Evolutionary conservation across 2,329 filamentous ascomycete genomes (phyloP), one percentile per base, ranked within the genome.

Genomic region (Plenodomus tracheiphilus): DNA sequence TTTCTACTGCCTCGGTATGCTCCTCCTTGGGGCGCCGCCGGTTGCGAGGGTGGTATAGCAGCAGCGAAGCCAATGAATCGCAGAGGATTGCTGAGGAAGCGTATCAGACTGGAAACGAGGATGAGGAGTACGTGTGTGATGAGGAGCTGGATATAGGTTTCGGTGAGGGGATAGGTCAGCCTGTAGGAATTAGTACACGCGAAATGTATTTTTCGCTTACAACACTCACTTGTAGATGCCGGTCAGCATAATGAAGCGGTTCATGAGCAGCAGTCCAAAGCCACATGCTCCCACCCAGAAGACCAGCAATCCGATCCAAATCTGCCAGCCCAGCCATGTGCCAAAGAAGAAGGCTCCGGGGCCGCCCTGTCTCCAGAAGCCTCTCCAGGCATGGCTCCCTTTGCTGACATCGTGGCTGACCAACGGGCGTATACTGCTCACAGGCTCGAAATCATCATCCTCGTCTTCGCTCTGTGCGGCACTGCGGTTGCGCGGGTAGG

Each of bases 151-250:
- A 80, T 60, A 21, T 79, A 75, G 0, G 79, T 80, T 42, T 75
- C 73, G 8, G 78, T 76, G 22, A 82, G 66, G 13, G 80, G 80
- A 51, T 80, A 82, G 1, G 76, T 76, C 51, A 82, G 81, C 56
- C 77, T 80, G 59, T 15, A 10, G 2, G 1, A 4, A 22, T 70
- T 46, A 69, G 65, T 46, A 47, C 25, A 13, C 21, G 28, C n/a
- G 8, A 11, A 28, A 18, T 1, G n/a, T 15, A 17, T 21, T 15
- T n/a, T 18, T 18, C 9, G 20, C 19, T 44, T 10, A 18, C 10
- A 17, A 42, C 46, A 28, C 63, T 46, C 46, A 73, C 69, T 74
- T 74, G 58, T 74, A 79, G 21, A 77, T 73, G 42, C 77, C 77
- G 47, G 76, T 80, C 67, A 74, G 71, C 50, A 80, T 65, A 49